A percentile compares a stretch with the other conserved stretches of the same genome.
These are phyloP conservation scores for Zarea fungicola DNA, from an alignment of 2,329 filamentous ascomycete genomes.

Conservation along the genomic window DNA sequence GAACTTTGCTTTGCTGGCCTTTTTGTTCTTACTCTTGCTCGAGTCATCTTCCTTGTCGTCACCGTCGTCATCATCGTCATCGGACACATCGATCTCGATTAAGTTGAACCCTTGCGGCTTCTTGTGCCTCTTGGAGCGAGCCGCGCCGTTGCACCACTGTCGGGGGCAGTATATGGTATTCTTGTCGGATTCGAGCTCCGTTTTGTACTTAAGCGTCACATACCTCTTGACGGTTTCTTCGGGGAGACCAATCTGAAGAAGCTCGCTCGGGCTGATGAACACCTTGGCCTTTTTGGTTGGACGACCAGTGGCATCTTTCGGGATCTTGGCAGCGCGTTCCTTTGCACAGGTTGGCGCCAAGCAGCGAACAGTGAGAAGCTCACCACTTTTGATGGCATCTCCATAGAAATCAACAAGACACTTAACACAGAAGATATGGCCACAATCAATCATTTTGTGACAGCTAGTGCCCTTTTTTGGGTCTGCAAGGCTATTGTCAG, in stretches of 20 bases:
- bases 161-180: slow-evolving; percentile 89
- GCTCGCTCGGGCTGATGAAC: slow-evolving; percentile 74
- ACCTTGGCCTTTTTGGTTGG: slow-evolving; percentile 53
- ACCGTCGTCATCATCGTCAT: slow-evolving; percentile 45
- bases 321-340: slow-evolving; percentile 38
- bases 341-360: slow-evolving; percentile 74
- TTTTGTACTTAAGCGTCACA: slow-evolving; percentile 86
- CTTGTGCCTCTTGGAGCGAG: slow-evolving; percentile 66
- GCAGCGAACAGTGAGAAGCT: slow-evolving; percentile 74
- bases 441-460: slow-evolving; percentile 76
- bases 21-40: slow-evolving; percentile 18
- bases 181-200: slow-evolving; percentile 85
- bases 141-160: slow-evolving; percentile 86
- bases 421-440: slow-evolving; percentile 84
- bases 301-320: slow-evolving; percentile 18
- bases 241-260: slow-evolving; percentile 69
- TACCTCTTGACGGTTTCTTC: slow-evolving; percentile 77
- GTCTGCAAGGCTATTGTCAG: slow-evolving; percentile 46
- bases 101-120: slow-evolving; percentile 64
- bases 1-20: slow-evolving; percentile 25
- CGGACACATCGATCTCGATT: slow-evolving; percentile 50
- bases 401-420: slow-evolving; percentile 90
- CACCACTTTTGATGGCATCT: slow-evolving; percentile 78
- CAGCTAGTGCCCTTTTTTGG: slow-evolving; percentile 83
- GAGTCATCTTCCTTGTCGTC: slow-evolving; percentile 34